Percentiles rank a stretch among this genome's conserved stretches.
These are phyloP conservation scores for Debaryomyces coudertii DNA, from an alignment of 1,139 yeast genomes.

Conservation along the genomic window DNA sequence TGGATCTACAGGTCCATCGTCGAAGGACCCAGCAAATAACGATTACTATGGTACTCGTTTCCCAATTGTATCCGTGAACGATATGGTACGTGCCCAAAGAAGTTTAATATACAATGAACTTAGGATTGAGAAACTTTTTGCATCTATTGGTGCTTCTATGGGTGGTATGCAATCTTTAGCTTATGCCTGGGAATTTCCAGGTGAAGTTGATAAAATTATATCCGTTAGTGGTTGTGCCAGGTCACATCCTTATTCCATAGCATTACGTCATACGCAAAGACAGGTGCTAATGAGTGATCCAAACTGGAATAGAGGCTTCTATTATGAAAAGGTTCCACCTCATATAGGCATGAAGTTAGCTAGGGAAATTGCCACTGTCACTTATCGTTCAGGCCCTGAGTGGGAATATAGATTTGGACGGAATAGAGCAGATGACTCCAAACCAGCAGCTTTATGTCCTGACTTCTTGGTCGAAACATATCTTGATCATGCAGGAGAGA, in stretches of 20 bases:
- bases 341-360: conserved; percentile 95
- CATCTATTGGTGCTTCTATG: conserved; percentile 91
- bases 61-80: conserved; percentile 83
- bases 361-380: conserved; percentile 90
- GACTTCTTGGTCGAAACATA: conserved; percentile 92
- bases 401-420: conserved; percentile 95
- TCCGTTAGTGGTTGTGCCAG: conserved; percentile 90
- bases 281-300: conserved; percentile 95
- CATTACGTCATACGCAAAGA: conserved; percentile 89
- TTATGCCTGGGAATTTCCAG: conserved; percentile 81
- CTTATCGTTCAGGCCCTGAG: conserved; percentile 94
- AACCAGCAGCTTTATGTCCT: conserved; percentile 86
- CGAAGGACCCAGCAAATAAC: conserved; percentile 70
- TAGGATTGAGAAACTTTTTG: conserved; percentile 65
- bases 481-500: conserved; percentile 92
- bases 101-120: conserved; percentile 63
- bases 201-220: conserved; percentile 69
- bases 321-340: conserved; percentile 79
- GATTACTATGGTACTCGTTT: conserved; percentile 81
- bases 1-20: conserved; percentile 93
- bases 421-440: conserved; percentile 78
- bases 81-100: conserved; percentile 89
- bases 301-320: conserved; percentile 90
- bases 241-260: conserved; percentile 92
- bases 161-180: conserved; percentile 97